Percentiles rank a stretch among this genome's conserved stretches.
Evolutionary conservation across 225 moss, liverwort and hornwort genomes (phyloP).

Genomic region (Rhytidiadelphus loreus): DNA sequence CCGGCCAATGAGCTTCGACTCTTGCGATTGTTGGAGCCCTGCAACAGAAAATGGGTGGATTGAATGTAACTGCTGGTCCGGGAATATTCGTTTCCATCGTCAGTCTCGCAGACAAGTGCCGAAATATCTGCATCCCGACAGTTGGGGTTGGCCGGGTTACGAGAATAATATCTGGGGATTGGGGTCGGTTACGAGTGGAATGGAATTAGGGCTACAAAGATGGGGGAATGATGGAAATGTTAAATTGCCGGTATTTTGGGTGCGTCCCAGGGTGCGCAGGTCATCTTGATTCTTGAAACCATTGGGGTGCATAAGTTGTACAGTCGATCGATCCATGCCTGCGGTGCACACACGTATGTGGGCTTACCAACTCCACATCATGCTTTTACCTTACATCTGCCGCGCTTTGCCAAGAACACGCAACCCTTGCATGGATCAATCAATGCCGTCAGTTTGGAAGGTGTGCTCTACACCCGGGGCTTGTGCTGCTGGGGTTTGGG

Average conservation of each 20-base stretch:
- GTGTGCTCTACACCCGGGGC: neutral
- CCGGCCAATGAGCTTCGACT: neutral
- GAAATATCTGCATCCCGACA: neutral
- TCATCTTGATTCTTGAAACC: neutral
- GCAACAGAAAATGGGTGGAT: neutral
- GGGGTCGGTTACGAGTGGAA: neutral
- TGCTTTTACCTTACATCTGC: neutral
- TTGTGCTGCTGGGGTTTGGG: neutral
- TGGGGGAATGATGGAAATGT: neutral
- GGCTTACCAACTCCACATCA: conserved; percentile 2
- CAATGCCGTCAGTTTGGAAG: neutral
- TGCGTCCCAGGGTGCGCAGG: neutral
- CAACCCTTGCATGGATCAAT: neutral
- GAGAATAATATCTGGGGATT: neutral
- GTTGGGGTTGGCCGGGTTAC: neutral
- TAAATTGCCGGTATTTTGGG: neutral
- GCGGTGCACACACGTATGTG: conserved; percentile 3
- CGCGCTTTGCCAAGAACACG: neutral
- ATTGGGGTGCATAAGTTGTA: neutral
- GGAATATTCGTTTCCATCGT: neutral
- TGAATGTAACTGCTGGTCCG: neutral
- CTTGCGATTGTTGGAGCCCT: neutral
- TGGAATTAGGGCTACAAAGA: neutral
- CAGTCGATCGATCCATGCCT: neutral
- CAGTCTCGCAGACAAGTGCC: neutral